phyloP scores from a whole-genome alignment of 768 basidiomycete species.

The Psilocybe sp. region DNA sequence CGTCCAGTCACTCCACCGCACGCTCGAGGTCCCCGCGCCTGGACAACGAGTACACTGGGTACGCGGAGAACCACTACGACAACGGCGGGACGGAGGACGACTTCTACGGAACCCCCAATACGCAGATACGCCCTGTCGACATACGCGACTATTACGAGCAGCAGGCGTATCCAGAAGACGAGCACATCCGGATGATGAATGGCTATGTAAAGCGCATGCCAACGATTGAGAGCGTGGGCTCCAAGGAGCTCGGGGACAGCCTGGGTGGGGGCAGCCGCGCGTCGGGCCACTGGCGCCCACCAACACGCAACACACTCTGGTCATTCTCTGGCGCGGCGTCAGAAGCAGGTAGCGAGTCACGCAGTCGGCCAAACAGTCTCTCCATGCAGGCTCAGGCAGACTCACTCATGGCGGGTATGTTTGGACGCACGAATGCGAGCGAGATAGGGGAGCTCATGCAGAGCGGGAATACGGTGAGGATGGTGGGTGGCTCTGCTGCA shows the following conservation, averaged over 20 bases:
- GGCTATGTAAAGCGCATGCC: slow-evolving; percentile 71
- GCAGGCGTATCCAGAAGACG: slow-evolving; percentile 39
- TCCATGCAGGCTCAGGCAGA: slow-evolving; percentile 24
- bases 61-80: slow-evolving; percentile 12
- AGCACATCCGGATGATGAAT: slow-evolving; percentile 60
- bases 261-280: slow-evolving; percentile 16
- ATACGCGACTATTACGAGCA: slow-evolving; percentile 27
- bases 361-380: slow-evolving; percentile 34
- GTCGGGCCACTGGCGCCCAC: slow-evolving; percentile 28
- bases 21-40: slow-evolving; percentile 8
- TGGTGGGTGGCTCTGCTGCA: slow-evolving; percentile 8
- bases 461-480: slow-evolving; percentile 29
- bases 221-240: slow-evolving; percentile 76
- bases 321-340: slow-evolving; percentile 23
- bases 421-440: slow-evolving; percentile 13
- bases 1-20: slow-evolving; percentile 8
- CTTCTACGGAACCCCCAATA: slow-evolving; percentile 18
- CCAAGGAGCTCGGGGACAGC: slow-evolving; percentile 47
- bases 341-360: slow-evolving; percentile 25
- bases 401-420: slow-evolving; percentile 20
- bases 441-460: slow-evolving; percentile 25
- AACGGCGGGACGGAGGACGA: slow-evolving; percentile 25
- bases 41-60: slow-evolving; percentile 11
- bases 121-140: slow-evolving; percentile 16
- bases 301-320: slow-evolving; percentile 33